A percentile compares a stretch with the other conserved stretches of the same genome.
Evolutionary conservation across 2,329 filamentous ascomycete genomes (phyloP).

Genomic region (Colletotrichum ledebouriae): DNA sequence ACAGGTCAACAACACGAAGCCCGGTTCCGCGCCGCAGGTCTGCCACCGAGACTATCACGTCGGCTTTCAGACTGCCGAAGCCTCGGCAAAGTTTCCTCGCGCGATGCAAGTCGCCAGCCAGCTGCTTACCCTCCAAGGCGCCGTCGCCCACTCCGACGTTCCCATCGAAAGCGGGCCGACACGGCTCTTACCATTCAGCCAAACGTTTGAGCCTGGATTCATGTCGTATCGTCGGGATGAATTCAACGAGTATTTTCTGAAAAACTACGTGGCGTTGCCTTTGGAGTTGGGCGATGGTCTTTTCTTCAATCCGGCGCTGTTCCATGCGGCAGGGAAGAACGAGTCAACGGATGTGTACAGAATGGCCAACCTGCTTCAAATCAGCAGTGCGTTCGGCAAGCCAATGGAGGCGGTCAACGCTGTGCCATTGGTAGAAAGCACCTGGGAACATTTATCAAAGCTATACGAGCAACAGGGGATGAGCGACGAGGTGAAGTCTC

Average conservation of each 20-base stretch:
- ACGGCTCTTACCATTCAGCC: conserved; percentile 71
- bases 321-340: conserved; percentile 74
- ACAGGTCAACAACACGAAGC: conserved; percentile 73
- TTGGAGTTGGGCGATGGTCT: conserved; percentile 69
- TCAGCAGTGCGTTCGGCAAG: conserved; percentile 73
- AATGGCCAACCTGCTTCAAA: conserved; percentile 72
- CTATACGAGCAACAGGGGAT: conserved; percentile 53
- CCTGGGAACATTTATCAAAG: conserved; percentile 56
- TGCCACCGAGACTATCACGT: conserved; percentile 75
- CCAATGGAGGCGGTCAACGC: conserved; percentile 73
- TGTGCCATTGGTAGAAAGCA: conserved; percentile 59
- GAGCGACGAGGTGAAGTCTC: conserved; percentile 58
- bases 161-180: conserved; percentile 71
- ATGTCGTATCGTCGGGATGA: conserved; percentile 67
- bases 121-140: conserved; percentile 73
- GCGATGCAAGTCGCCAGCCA: conserved; percentile 67
- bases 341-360: conserved; percentile 60
- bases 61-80: conserved; percentile 68
- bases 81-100: conserved; percentile 62
- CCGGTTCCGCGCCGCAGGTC: conserved; percentile 69
- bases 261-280: conserved; percentile 65
- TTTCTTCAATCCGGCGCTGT: conserved; percentile 74
- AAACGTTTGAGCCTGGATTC: conserved; percentile 68
- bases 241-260: conserved; percentile 67
- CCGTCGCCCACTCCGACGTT: conserved; percentile 73